Conservation (phyloP, 2,329 filamentous ascomycete species). For the Aspergillus niger region DNA sequence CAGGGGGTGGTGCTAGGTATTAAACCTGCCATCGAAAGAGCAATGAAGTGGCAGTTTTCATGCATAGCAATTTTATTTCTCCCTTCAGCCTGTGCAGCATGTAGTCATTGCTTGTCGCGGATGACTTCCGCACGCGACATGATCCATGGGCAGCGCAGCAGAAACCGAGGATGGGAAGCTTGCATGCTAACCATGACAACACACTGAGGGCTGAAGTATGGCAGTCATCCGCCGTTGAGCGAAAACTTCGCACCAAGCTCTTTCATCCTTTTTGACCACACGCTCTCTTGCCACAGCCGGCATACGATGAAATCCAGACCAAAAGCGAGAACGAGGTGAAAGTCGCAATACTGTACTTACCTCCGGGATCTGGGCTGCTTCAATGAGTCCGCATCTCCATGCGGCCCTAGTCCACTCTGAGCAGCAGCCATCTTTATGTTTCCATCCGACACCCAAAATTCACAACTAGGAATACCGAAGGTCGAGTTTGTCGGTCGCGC, state of each 20-base stretch:
- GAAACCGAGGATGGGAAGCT: not conserved
- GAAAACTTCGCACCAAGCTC: not conserved
- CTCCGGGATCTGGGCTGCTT: conserved; percentile 60
- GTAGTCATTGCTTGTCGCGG: conserved; percentile 4
- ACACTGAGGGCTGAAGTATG: not conserved
- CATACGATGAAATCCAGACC: not conserved
- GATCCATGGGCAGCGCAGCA: not conserved
- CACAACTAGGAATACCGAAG: conserved; percentile 17
- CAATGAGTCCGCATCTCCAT: conserved; percentile 58
- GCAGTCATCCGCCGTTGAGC: not conserved
- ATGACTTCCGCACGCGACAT: conserved; percentile 1
- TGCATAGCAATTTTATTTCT: not conserved
- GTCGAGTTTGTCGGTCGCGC: conserved; percentile 5
- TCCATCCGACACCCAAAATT: conserved; percentile 36
- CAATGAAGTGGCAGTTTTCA: not conserved
- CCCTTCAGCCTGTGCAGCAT: conserved; percentile 7
- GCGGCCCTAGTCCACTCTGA: conserved; percentile 51
- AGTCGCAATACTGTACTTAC: conserved; percentile 47
- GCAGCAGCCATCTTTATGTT: conserved; percentile 46
- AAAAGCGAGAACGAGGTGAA: not conserved
- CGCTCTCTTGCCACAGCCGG: not conserved
- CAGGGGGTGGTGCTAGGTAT: not conserved
- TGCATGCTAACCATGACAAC: not conserved
- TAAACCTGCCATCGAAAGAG: not conserved
- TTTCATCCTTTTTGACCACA: too few relatives aligned